Evolutionary conservation across 1,284 basidiomycete genomes (phyloP).

Genomic region (Porphyrellus sp.): DNA sequence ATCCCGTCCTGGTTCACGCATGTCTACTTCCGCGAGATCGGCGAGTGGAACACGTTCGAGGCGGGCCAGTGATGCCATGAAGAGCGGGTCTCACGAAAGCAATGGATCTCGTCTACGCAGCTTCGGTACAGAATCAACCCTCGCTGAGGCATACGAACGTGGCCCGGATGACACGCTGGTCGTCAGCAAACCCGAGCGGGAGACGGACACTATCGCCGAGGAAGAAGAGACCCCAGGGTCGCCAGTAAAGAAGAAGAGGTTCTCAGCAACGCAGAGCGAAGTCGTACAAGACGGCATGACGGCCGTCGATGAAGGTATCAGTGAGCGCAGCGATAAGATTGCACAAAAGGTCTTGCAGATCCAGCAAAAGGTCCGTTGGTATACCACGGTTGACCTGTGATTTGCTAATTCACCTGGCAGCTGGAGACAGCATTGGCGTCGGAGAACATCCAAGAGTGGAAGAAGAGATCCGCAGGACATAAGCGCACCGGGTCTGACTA

Average conservation of each 20-base stretch:
- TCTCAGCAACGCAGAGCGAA: constrained; percentile 63
- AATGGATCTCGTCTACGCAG: constrained; percentile 49
- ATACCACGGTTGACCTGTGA: neutral
- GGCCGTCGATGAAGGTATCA: constrained; percentile 80
- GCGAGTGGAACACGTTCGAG: constrained; percentile 51
- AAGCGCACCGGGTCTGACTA: constrained; percentile 28
- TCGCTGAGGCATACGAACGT: constrained; percentile 60
- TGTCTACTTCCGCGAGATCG: constrained; percentile 43
- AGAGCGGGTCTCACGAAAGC: constrained; percentile 32
- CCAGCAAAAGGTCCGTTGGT: constrained; percentile 66
- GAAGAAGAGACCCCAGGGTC: constrained; percentile 46
- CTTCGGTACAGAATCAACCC: constrained; percentile 70
- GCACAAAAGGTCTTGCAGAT: constrained; percentile 80
- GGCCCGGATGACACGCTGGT: constrained; percentile 39
- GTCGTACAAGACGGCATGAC: constrained; percentile 70
- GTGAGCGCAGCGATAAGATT: constrained; percentile 76
- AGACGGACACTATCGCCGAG: constrained; percentile 52
- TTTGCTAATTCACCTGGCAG: constrained; percentile 37
- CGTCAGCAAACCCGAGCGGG: constrained; percentile 41
- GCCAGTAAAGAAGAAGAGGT: constrained; percentile 62
- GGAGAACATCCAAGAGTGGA: constrained; percentile 49
- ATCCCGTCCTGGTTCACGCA: constrained; percentile 46
- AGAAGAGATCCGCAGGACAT: constrained; percentile 32
- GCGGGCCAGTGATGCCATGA: constrained; percentile 53
- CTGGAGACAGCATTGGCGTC: constrained; percentile 66